phyloP scores from a whole-genome alignment of 2,329 filamentous ascomycete species.

The Neonectria faginata region DNA sequence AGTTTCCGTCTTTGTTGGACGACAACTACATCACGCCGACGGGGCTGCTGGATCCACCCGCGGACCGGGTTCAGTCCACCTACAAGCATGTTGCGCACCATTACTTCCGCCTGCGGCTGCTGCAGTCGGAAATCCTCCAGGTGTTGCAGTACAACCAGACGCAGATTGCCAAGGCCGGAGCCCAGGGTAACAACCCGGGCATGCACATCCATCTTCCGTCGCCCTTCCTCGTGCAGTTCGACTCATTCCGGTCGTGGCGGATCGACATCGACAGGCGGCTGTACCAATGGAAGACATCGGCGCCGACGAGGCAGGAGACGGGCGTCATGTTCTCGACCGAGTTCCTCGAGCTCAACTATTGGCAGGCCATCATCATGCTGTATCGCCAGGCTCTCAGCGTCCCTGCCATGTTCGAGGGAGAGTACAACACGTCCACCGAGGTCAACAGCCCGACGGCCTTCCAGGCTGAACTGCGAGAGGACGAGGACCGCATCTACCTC shows the following conservation, averaged over 20 bases:
- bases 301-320: constrained; percentile 81
- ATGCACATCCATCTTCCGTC: constrained; percentile 85
- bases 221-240: constrained; percentile 85
- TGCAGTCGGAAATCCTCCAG: constrained; percentile 95
- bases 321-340: constrained; percentile 91
- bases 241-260: constrained; percentile 89
- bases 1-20: constrained; percentile 90
- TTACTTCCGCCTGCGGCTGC: constrained; percentile 86
- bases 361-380: constrained; percentile 96
- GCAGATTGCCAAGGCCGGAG: constrained; percentile 76
- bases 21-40: constrained; percentile 87
- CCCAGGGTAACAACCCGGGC: constrained; percentile 75
- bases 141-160: constrained; percentile 94
- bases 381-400: constrained; percentile 92
- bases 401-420: constrained; percentile 84
- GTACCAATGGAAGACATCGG: constrained; percentile 86
- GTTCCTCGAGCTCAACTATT: constrained; percentile 95
- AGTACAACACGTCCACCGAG: constrained; percentile 75
- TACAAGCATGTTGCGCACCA: constrained; percentile 94
- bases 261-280: constrained; percentile 86
- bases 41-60: constrained; percentile 74
- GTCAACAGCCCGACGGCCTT: constrained; percentile 72
- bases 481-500: constrained; percentile 91
- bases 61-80: constrained; percentile 72
- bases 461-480: constrained; percentile 75